phyloP scores from a whole-genome alignment of 306 rosid genomes.

The Clitoria ternatea region DNA sequence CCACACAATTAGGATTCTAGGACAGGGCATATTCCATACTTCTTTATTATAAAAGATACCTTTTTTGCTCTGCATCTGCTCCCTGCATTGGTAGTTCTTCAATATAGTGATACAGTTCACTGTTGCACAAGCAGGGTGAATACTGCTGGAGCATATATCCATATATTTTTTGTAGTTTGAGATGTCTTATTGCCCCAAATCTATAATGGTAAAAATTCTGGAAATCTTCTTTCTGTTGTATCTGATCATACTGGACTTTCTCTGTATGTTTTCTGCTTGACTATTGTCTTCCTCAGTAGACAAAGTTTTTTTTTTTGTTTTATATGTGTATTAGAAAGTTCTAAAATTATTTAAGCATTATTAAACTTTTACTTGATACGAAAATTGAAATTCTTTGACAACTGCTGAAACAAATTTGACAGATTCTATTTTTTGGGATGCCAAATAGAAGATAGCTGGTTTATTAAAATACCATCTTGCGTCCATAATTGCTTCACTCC shows the following conservation, averaged over 20 bases:
- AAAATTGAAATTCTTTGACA: neutral
- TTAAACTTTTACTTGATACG: neutral
- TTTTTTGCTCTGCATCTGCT: neutral
- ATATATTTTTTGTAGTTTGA: conserved; percentile 18
- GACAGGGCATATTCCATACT: conserved; percentile 5
- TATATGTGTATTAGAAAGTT: neutral
- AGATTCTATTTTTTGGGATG: neutral
- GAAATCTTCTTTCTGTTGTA: neutral
- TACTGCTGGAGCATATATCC: neutral
- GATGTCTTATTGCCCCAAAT: neutral
- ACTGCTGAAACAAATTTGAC: neutral
- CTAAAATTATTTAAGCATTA: neutral
- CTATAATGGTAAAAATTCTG: conserved; percentile 14
- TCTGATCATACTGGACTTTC: conserved; percentile 10
- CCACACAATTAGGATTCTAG: neutral
- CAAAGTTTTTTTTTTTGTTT: neutral
- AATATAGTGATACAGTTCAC: neutral
- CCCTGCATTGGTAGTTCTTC: conserved; percentile 3
- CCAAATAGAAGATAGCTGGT: neutral
- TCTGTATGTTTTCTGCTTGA: conserved; percentile 14
- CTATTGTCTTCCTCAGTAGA: neutral
- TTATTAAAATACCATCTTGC: neutral
- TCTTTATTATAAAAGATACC: conserved; percentile 8
- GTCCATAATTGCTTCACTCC: neutral
- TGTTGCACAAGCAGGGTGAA: conserved; percentile 11